These are phyloP conservation scores for Cutaneotrichosporon curvatum DNA, from an alignment of 1,284 basidiomycete genomes.

Conservation along the genomic window DNA sequence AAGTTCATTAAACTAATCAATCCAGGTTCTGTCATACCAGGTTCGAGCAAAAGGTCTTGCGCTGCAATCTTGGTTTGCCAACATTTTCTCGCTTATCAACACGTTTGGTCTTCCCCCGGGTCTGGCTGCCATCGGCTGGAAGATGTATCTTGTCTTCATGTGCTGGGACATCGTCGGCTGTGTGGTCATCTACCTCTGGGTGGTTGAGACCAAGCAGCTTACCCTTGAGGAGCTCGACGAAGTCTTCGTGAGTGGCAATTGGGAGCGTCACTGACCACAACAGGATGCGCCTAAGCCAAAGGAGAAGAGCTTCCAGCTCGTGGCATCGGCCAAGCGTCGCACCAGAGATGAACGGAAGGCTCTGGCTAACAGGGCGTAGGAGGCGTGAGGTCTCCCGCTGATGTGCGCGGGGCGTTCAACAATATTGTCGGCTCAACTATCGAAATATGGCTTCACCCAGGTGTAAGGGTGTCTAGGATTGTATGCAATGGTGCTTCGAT, in stretches of 20 bases:
- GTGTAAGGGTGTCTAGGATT: too few relatives aligned
- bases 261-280: background rate
- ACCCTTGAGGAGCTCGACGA: conserved; percentile 55
- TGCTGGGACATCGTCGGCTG: conserved; percentile 54
- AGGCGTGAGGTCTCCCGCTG: too few relatives aligned
- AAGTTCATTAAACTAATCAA: too few relatives aligned
- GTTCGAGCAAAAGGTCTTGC: conserved; percentile 51
- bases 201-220: conserved; percentile 51
- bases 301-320: conserved; percentile 44
- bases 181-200: conserved; percentile 53
- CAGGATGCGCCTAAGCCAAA: conserved; percentile 48
- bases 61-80: conserved; percentile 21
- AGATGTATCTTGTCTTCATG: conserved; percentile 53
- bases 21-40: conserved; percentile 53
- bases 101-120: conserved; percentile 33
- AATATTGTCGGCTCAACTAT: too few relatives aligned
- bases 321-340: conserved; percentile 2
- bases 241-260: conserved; percentile 41
- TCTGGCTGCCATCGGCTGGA: conserved; percentile 23
- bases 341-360: background rate
- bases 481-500: too few relatives aligned
- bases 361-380: too few relatives aligned
- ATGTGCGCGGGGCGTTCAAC: too few relatives aligned
- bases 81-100: conserved; percentile 26
- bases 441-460: too few relatives aligned